Percentiles rank a stretch among this genome's conserved stretches.
These are phyloP conservation scores for Aphanocladium album DNA, from an alignment of 2,329 filamentous ascomycete species.

Conservation along the genomic window DNA sequence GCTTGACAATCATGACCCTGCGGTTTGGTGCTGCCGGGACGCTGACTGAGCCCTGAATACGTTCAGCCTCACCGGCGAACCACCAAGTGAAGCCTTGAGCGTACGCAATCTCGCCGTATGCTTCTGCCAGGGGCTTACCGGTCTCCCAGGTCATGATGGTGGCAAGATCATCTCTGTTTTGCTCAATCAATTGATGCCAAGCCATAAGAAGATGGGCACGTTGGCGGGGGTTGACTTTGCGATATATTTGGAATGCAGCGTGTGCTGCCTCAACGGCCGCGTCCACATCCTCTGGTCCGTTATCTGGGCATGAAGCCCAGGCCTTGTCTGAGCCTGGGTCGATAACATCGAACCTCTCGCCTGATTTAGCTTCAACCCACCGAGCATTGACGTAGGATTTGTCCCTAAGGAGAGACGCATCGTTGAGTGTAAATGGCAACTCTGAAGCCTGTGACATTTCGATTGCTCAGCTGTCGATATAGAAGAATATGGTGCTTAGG, in stretches of 20 bases:
- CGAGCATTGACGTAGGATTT: constrained; percentile 47
- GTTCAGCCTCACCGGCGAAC: constrained; percentile 49
- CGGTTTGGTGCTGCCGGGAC: constrained; percentile 56
- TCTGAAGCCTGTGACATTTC: constrained; percentile 9
- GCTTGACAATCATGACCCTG: constrained; percentile 65
- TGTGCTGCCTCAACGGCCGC: constrained; percentile 31
- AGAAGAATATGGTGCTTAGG: background rate
- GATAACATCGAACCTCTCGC: constrained; percentile 45
- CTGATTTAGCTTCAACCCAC: constrained; percentile 40
- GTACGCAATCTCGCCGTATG: constrained; percentile 52
- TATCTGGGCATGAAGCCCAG: constrained; percentile 48
- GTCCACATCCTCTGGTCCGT: constrained; percentile 35
- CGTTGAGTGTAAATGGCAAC: constrained; percentile 38
- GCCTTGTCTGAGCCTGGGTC: constrained; percentile 47
- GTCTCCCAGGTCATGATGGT: constrained; percentile 43
- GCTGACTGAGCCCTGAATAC: constrained; percentile 53
- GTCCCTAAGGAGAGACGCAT: constrained; percentile 42
- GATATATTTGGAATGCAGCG: constrained; percentile 33
- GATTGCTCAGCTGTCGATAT: background rate
- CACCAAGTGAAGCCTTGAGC: constrained; percentile 49
- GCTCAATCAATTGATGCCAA: constrained; percentile 33
- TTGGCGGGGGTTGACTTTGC: constrained; percentile 30
- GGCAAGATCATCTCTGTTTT: constrained; percentile 34
- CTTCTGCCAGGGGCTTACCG: constrained; percentile 52
- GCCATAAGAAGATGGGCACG: constrained; percentile 30